Evolutionary conservation across 495 filamentous ascomycete species (phyloP).

Genomic region (Annulohypoxylon bovei): DNA sequence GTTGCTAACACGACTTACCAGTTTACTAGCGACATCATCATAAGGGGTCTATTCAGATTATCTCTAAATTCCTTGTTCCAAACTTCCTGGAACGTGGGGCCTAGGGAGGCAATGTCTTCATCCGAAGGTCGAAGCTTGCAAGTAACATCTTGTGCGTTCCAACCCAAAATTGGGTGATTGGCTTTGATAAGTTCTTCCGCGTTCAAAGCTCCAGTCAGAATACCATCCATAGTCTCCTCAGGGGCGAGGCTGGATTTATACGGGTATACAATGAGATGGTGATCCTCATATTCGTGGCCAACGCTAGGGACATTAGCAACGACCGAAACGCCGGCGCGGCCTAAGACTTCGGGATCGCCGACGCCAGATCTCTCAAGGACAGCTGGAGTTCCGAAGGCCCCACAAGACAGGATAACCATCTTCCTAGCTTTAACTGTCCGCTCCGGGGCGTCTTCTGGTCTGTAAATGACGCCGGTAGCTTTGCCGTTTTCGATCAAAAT

Average conservation of each 20-base stretch:
- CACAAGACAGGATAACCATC: background rate
- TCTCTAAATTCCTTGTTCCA: conserved; percentile 50
- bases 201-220: conserved; percentile 43
- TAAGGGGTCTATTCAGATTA: conserved; percentile 42
- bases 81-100: conserved; percentile 41
- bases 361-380: background rate
- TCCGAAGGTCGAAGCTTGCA: conserved; percentile 48
- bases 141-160: conserved; percentile 51
- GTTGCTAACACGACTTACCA: too few relatives aligned
- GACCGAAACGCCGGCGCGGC: background rate
- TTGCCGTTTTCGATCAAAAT: too few relatives aligned
- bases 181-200: conserved; percentile 36
- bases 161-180: conserved; percentile 42
- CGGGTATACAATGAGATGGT: conserved; percentile 12
- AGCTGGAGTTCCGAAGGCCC: background rate
- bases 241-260: conserved; percentile 31
- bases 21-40: background rate
- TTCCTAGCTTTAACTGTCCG: background rate
- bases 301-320: background rate
- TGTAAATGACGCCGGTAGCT: too few relatives aligned
- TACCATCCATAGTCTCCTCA: conserved; percentile 31
- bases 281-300: background rate
- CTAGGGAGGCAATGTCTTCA: conserved; percentile 44
- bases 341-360: background rate
- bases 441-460: too few relatives aligned